Evolutionary conservation across 2,329 filamentous ascomycete species (phyloP).

Genomic region (Fusarium graminum): DNA sequence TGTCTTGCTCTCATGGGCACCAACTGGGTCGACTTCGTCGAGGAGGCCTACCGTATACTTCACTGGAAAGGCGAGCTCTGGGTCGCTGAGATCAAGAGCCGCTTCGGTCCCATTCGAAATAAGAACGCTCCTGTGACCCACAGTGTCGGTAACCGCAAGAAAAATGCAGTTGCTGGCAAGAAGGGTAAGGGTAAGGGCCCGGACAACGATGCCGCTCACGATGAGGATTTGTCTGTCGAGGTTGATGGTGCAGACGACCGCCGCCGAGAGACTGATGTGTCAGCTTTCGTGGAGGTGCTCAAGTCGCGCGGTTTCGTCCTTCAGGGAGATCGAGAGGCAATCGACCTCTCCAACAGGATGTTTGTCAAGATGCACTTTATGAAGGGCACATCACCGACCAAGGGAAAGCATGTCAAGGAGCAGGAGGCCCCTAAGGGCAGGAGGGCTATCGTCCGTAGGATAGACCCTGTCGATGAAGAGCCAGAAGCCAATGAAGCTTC

Average conservation of each 20-base stretch:
- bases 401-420: slow-evolving; percentile 77
- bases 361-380: slow-evolving; percentile 97
- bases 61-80: slow-evolving; percentile 96
- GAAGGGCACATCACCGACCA: slow-evolving; percentile 80
- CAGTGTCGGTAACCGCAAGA: slow-evolving; percentile 78
- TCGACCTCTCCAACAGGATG: slow-evolving; percentile 95
- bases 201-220: slow-evolving; percentile 63
- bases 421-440: slow-evolving; percentile 69
- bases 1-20: slow-evolving; percentile 98
- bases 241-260: slow-evolving; percentile 76
- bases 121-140: slow-evolving; percentile 68
- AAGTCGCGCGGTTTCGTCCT: slow-evolving; percentile 86
- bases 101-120: slow-evolving; percentile 69
- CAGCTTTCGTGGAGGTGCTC: slow-evolving; percentile 87
- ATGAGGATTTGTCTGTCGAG: slow-evolving; percentile 73
- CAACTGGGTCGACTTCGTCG: slow-evolving; percentile 96
- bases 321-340: slow-evolving; percentile 71
- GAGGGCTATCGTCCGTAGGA: slow-evolving; percentile 67
- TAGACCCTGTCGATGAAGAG: slow-evolving; percentile 68
- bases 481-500: slow-evolving; percentile 73
- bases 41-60: slow-evolving; percentile 92
- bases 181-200: slow-evolving; percentile 61
- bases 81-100: slow-evolving; percentile 96
- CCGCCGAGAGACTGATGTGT: slow-evolving; percentile 84
- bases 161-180: slow-evolving; percentile 59